Evolutionary conservation across 1,284 basidiomycete genomes (phyloP), one percentile per base, ranked within the genome.

Genomic region (Tylopilus sp.): DNA sequence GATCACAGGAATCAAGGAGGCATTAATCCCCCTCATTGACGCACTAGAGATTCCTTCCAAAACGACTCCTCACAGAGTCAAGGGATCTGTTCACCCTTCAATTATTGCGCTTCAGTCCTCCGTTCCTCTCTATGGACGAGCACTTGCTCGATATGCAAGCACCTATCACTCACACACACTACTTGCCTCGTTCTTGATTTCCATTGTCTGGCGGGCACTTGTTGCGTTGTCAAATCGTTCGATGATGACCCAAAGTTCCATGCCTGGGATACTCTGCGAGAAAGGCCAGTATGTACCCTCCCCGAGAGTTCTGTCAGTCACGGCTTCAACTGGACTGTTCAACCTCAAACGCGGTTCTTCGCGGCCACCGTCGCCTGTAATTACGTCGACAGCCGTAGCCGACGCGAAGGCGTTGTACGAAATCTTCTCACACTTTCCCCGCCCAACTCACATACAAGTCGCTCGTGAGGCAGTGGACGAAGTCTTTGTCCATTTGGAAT

Each of bases 391-490:
- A 24, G 70, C 77, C 5, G 78, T 79, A 6, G 72, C 73, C 8
- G 88, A 91, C 58, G 80, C 83, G 8, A 79, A 78, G 31, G 77
- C 78, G 4, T 64, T 89, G 20, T 81, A 74, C 62, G 80, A 86
- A 48, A 72, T 89, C 20, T 72, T 91, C 37, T 72, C 68, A 47
- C 68, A 72, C 31, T 74, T 91, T 31, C 86, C 88, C 22, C 79
- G 82, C 19, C 88, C 59, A 42, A 60, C 88, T n/a, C 68, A 76
- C 43, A 76, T 76, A 7, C 73, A 72, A 28, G 68, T 88, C 19
- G 88, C 89, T 13, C 75, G 77, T 24, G 89, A 91, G 64, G 89
- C 86, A 3, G 87, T 90, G 6, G 82, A 86, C 44, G 89, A 90
- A 63, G 89, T 86, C 0, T 84, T 85, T 61, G 79, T 79, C 50